Base-by-base conservation (phyloP, 495 filamentous ascomycete species). In the Penicillium fimorum region DNA sequence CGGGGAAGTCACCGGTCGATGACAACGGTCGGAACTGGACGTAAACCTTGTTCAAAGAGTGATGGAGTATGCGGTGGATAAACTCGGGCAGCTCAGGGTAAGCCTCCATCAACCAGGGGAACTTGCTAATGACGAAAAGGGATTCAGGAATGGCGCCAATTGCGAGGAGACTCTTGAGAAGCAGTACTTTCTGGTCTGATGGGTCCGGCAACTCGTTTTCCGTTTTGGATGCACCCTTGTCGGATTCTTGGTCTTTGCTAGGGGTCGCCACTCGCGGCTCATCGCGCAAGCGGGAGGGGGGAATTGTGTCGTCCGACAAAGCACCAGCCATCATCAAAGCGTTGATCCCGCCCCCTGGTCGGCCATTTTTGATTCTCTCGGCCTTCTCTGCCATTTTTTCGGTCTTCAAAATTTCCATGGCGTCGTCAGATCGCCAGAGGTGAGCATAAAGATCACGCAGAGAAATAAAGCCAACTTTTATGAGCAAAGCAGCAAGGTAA, bases 381-480 rank as follows among this genome's bases (percentile, higher is more conserved):
- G 86, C 84, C 57, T 96, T 86, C 62, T 94, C 91, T 52, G 87
- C 84, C 69, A 84, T 76, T 58, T 86, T 85, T 56, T 84, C 78
- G 24, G 81, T 77, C 58, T 81, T 82, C 27, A 94, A 69, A 0
- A 65, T 75, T 43, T 87, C 79, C 93, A 97, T 97, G 4, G 82
- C 79, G 18, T 89, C 85, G 59, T 97, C 93, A 1, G 79, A 76
- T 20, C 95, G 89, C 81, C 90, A 92, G 5, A 97, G 85, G 65
- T 97, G 95, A 35, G 92, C 86, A 69, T 96, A 97, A 20, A 99
- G 76, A 63, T 97, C 94, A 38, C 84, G 82, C 3, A 99, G 77
- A n/a, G 92, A 96, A 56, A 99, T 91, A 69, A 99, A 97, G 22
- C 95, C 95, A 47, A 96, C 87, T 70, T 97, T 97, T 72, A 99